phyloP scores from a whole-genome alignment of 495 filamentous ascomycete genomes.

The Penicillium canariense region DNA sequence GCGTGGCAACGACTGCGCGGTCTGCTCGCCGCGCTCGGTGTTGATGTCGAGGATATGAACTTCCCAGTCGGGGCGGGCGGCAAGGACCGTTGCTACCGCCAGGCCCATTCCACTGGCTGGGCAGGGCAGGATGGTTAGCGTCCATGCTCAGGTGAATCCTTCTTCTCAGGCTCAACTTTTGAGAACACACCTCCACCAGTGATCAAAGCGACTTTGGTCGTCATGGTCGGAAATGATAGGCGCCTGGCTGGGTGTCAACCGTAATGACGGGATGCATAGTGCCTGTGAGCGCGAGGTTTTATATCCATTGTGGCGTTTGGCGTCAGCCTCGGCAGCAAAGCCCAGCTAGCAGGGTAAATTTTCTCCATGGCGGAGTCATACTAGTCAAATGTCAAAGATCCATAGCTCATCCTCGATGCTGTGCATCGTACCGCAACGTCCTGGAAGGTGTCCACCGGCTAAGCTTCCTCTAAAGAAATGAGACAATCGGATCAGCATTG shows the following conservation, averaged over 20 bases:
- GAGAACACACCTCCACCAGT: slow-evolving; percentile 24
- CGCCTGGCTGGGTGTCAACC: no score
- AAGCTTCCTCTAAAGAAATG: no score
- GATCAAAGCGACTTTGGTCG: slow-evolving; percentile 19
- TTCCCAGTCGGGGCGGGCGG: slow-evolving; percentile 12
- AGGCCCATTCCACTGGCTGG: slow-evolving; percentile 28
- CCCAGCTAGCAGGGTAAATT: no score
- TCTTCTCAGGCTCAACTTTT: no score
- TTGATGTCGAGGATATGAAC: slow-evolving; percentile 21
- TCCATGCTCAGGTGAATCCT: no score
- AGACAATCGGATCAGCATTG: neutral
- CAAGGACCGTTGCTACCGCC: slow-evolving; percentile 17
- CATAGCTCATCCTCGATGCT: neutral
- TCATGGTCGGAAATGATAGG: neutral
- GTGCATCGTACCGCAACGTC: neutral
- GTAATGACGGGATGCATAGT: no score
- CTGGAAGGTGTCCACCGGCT: no score
- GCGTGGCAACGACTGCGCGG: neutral
- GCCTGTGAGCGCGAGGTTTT: no score
- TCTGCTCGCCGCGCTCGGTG: slow-evolving; percentile 11
- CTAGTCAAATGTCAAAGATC: neutral
- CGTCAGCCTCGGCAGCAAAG: neutral
- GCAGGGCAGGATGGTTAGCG: neutral
- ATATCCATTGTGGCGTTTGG: neutral
- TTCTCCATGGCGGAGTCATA: no score